Evolutionary conservation across 2,329 filamentous ascomycete genomes (phyloP), one percentile per base, ranked within the genome.

Genomic region (Colletotrichum sojae): DNA sequence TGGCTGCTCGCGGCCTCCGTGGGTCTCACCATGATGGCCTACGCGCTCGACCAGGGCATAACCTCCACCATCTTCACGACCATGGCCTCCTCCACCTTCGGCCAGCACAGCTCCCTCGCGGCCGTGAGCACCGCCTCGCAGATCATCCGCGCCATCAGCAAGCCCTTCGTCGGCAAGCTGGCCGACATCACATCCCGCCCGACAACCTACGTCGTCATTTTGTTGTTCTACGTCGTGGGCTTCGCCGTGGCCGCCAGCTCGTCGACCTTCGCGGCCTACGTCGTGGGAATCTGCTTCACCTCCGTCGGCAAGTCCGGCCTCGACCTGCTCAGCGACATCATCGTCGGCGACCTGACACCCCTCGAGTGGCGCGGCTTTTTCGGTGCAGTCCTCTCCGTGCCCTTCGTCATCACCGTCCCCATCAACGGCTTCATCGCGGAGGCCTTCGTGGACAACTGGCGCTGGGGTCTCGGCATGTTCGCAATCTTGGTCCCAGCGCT

Each of bases 391-490:
- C 63, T 78, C 13, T 72, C 73, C 3, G 13, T 76, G 0, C 76
- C 76, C 1, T 78, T 78, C 66, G 71, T 82, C 27, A 73, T 84
- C 43, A 84, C 81, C 0, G 76, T 79, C 0, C 79, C 78, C 20
- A 70, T 83, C 71, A 82, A 81, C 27, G 82, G 81, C 1, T 82
- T 82, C 73, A 83, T 84, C 18, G 77, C 77, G 4, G 78, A 83
- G 6, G 78, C 71, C 18, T 81, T 83, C 46, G 71, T 76, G 5
- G 79, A 81, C 25, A 72, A 81, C 49, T 91, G 88, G 88, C 84
- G 89, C 53, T 91, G 89, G 89, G 89, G 85, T 3, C 87, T 89
- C 73, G 89, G 89, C 59, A 86, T 86, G 75, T 91, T 89, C 76
- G 84, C 87, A 63, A 89, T 92, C 71, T 83, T 91, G 48, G 76